Conservation (phyloP, 176 grass and related monocot species). For the Cenchrus fungigraminus region DNA sequence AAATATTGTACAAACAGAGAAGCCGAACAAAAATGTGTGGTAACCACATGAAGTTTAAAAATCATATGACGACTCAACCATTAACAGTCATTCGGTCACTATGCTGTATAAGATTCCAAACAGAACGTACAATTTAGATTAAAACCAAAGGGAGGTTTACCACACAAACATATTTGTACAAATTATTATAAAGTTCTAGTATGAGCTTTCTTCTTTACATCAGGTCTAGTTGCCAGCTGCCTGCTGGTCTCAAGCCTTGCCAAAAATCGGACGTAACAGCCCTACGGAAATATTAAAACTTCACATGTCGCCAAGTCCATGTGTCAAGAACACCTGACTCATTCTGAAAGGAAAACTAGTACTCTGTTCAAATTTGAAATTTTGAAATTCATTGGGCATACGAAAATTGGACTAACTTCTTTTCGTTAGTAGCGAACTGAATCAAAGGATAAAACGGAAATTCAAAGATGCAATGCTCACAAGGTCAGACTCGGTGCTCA, state of each 20-base stretch:
- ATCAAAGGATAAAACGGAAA: conserved; percentile 10
- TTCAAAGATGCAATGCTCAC: conserved; percentile 11
- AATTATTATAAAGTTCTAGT: not conserved
- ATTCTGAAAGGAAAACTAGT: not conserved
- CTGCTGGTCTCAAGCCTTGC: conserved; percentile 13
- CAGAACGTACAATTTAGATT: not conserved
- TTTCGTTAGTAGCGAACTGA: conserved; percentile 16
- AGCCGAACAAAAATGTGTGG: not conserved
- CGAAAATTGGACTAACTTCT: conserved; percentile 1
- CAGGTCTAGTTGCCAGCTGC: not conserved
- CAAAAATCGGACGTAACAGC: conserved; percentile 6
- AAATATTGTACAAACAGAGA: too few species aligned
- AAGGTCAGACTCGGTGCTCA: not conserved
- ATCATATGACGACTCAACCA: not conserved
- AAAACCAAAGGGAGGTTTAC: not conserved
- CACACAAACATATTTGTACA: not conserved
- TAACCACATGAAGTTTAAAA: too few species aligned
- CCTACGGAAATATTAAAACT: conserved; percentile 8
- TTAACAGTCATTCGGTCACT: not conserved
- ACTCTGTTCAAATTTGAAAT: not conserved
- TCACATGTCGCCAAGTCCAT: conserved; percentile 3
- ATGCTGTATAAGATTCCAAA: not conserved
- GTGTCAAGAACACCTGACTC: not conserved
- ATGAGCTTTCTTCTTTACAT: not conserved
- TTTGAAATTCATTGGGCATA: conserved; percentile 3